Percentiles rank a stretch among this genome's conserved stretches.
Conservation (phyloP, 2,329 filamentous ascomycete species). For the Coniochaeta sp. region DNA sequence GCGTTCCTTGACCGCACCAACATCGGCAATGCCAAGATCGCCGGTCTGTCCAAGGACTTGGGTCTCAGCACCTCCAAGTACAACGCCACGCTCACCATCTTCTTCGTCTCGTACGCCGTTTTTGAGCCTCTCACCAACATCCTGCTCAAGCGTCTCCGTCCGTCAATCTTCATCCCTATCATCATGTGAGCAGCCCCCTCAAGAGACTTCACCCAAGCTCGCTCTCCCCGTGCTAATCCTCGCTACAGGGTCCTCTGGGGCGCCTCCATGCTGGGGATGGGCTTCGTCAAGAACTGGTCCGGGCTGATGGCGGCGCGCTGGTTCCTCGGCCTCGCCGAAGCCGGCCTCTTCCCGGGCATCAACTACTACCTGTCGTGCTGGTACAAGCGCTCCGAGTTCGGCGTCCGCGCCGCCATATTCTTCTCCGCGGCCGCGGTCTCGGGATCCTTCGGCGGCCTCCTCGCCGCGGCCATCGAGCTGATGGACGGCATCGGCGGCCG, state of each 20-base stretch:
- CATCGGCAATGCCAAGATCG: slow-evolving; percentile 63
- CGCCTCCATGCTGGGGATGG: slow-evolving; percentile 61
- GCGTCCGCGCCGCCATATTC: slow-evolving; percentile 66
- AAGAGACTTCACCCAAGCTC: slow-evolving; percentile 1
- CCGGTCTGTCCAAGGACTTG: slow-evolving; percentile 47
- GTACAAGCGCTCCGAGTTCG: slow-evolving; percentile 72
- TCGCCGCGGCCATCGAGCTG: slow-evolving; percentile 60
- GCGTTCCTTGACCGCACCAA: slow-evolving; percentile 73
- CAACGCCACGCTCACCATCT: slow-evolving; percentile 70
- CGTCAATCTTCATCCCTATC: slow-evolving; percentile 70
- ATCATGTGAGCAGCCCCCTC: slow-evolving; percentile 59
- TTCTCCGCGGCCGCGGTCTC: slow-evolving; percentile 73
- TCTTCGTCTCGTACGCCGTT: slow-evolving; percentile 78
- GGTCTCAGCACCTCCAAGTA: slow-evolving; percentile 57
- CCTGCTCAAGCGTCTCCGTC: slow-evolving; percentile 67
- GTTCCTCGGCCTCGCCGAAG: slow-evolving; percentile 69
- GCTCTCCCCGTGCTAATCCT: slow-evolving; percentile 12
- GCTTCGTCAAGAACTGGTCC: slow-evolving; percentile 55
- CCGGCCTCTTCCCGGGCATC: slow-evolving; percentile 67
- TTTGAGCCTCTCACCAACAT: slow-evolving; percentile 76
- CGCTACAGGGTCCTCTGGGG: slow-evolving; percentile 54
- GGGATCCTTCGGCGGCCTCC: slow-evolving; percentile 64
- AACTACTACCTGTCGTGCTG: slow-evolving; percentile 67
- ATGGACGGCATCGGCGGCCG: slow-evolving; percentile 53
- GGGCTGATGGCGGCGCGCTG: slow-evolving; percentile 60